These are phyloP conservation scores for Penstemon eatonii DNA, from an alignment of 257 asterid genomes.

Conservation along the genomic window DNA sequence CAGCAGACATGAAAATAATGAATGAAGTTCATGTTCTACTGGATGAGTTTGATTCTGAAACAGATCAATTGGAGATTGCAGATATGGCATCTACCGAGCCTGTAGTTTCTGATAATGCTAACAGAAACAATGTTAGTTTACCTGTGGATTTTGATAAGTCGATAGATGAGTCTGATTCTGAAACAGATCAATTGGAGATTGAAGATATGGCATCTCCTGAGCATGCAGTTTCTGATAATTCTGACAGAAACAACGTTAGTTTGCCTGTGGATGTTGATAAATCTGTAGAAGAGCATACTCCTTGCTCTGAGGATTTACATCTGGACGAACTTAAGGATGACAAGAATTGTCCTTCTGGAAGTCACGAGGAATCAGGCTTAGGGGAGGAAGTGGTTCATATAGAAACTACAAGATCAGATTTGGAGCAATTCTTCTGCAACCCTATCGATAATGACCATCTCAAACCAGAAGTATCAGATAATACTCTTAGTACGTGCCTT, in stretches of 20 bases:
- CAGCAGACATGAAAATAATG: conserved; percentile 28
- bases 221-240: conserved; percentile 32
- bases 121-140: conserved; percentile 27
- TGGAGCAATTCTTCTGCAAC: conserved; percentile 25
- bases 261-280: conserved; percentile 34
- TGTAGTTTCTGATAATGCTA: conserved; percentile 29
- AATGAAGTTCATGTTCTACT: conserved; percentile 33
- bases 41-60: conserved; percentile 30
- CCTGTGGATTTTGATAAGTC: conserved; percentile 28
- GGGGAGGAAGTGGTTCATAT: conserved; percentile 39
- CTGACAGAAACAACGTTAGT: conserved; percentile 22
- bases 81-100: conserved; percentile 30
- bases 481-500: conserved; percentile 22
- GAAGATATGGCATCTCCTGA: conserved; percentile 28
- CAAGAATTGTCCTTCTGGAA: conserved; percentile 29
- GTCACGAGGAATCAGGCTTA: conserved; percentile 31
- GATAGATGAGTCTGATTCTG: conserved; percentile 29
- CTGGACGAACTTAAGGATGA: conserved; percentile 36
- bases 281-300: conserved; percentile 33
- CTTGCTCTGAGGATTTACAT: conserved; percentile 35
- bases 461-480: conserved; percentile 34
- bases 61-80: conserved; percentile 33
- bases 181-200: conserved; percentile 32
- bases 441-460: conserved; percentile 27
- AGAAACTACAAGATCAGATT: conserved; percentile 33